Base-by-base conservation (phyloP, 257 asterid species). In the Fraxinus americana region DNA sequence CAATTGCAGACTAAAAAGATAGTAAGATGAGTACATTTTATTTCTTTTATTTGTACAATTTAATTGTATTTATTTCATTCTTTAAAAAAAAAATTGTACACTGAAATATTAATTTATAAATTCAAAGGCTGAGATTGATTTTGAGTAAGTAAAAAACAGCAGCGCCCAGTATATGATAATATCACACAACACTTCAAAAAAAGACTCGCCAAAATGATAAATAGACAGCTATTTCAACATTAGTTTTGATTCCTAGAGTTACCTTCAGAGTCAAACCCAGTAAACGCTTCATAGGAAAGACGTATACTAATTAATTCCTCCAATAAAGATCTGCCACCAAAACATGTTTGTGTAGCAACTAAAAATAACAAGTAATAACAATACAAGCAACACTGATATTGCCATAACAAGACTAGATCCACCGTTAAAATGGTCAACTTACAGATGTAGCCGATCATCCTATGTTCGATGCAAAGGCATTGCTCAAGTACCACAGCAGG, bases 401-500 rank as follows among this genome's bases (percentile, higher is more conserved):
- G 85, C 81, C 71, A 80, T 76, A 79, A 85, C 74, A 27, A 27
- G 35, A 79, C 87, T 83, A 77, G 81, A 82, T 75, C 81, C 84
- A 79, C 79, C 75, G 77, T 80, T 87, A 70, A 86, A 85, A 86
- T 73, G 82, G 84, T 77, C 82, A 73, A 75, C 83, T 75, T 65
- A 63, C 73, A 75, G 76, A 43, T 82, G 77, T 61, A 45, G 52
- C 54, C 21, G 72, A 59, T 74, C 82, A 82, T 73, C 88, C 83
- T 70, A 77, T 82, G 83, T 29, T 74, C 12, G 54, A 77, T 70
- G 77, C 63, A 36, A 69, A 38, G 27, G 43, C 79, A 52, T 63
- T 61, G 76, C 84, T 90, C 81, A 92, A 74, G 91, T 87, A 70
- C 97, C 97, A 77, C 98, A 93, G 89, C 98, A 93, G 66, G 93